Base-by-base conservation (phyloP, 305 asterid genomes). In the Fraxinus sp. region DNA sequence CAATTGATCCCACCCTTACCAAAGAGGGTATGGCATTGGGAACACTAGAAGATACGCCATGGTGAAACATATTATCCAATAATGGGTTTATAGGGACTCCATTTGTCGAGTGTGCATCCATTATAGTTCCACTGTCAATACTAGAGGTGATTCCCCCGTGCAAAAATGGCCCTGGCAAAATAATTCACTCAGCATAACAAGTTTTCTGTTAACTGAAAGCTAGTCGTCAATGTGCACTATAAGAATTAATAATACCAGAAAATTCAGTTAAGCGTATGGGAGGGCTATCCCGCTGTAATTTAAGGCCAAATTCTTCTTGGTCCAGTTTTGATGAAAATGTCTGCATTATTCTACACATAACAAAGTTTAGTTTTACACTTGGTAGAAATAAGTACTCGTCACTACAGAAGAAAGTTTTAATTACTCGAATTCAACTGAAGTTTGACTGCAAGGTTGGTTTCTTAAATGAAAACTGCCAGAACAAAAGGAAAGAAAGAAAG, bases 21-120 rank as follows among this genome's bases (percentile, higher is more conserved):
- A 89, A 86, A 49, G 94, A 90, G 84, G 93, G 84, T 84, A 93
- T 83, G 89, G 92, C 83, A 88, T 85, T 89, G 70, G 97, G 92
- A 83, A 89, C 92, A 85, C 91, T 87, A 82, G 95, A 89, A 78
- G 97, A 90, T 59, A 89, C 86, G 2, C 91, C 93, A 74, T 86
- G 87, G 84, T 89, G 91, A 83, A 91, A 90, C 82, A 88, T 87
- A 85, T 85, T 89, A 76, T 93, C 94, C 16, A 41, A 41, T 41
- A 90, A 86, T n/a, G 94, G 84, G 85, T 81, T 86, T 79, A 86
- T 84, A 59, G 86, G 82, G 71, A 91, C 90, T 79, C 97, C 93
- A 81, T 85, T 87, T 46, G 89, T 78, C 36, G 92, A 84, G 70
- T 85, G 91, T 11, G 90, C 83, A 39, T 87, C 88, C 30, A 80